A percentile compares a stretch with the other conserved stretches of the same genome.
phyloP scores from a whole-genome alignment of 1,284 basidiomycete species.

The Puccinia polysora region DNA sequence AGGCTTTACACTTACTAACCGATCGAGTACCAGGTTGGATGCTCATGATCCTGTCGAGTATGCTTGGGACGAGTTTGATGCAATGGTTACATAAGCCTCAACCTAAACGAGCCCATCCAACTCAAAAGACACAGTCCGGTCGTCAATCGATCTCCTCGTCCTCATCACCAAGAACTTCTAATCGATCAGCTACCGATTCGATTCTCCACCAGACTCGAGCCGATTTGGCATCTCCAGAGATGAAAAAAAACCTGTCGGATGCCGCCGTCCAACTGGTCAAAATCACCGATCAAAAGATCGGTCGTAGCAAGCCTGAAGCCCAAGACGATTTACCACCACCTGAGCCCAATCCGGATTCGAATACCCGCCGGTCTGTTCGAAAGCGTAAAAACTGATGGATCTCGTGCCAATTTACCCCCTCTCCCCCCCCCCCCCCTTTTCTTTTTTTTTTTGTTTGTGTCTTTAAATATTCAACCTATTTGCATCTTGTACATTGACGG shows the following conservation, averaged over 20 bases:
- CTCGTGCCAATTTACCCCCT: too few species aligned
- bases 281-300: conserved; percentile 8
- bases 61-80: conserved; percentile 37
- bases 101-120: neutral
- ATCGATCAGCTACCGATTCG: neutral
- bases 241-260: conserved; percentile 22
- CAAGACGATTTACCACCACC: too few species aligned
- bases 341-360: too few species aligned
- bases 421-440: too few species aligned
- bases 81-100: conserved; percentile 28
- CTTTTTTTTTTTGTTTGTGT: too few species aligned
- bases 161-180: neutral
- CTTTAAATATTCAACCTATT: too few species aligned
- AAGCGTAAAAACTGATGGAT: too few species aligned
- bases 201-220: neutral
- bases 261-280: conserved; percentile 26
- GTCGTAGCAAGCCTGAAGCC: too few species aligned
- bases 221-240: neutral
- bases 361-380: too few species aligned
- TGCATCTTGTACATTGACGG: too few species aligned
- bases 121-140: neutral
- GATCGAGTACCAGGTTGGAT: conserved; percentile 38
- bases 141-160: too few species aligned
- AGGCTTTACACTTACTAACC: conserved; percentile 21
- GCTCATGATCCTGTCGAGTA: conserved; percentile 35